Percentiles rank a stretch among this genome's conserved stretches.
Conservation (phyloP, 2,329 filamentous ascomycete species). For the Tolypocladium cylindrosporum region DNA sequence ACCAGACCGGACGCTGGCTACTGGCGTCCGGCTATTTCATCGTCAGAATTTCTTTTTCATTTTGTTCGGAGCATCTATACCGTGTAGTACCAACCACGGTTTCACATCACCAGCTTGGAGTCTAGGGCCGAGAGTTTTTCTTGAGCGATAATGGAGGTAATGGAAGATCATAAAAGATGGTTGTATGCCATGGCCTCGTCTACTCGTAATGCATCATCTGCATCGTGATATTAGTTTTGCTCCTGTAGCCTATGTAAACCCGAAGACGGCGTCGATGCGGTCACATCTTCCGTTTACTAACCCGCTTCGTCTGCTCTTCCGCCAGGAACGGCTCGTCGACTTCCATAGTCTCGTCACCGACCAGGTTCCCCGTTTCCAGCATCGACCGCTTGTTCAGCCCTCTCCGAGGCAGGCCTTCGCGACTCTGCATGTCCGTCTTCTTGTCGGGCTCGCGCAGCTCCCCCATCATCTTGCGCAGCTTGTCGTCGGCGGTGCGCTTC, state of each 20-base stretch:
- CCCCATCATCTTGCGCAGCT: conserved; percentile 38
- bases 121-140: background rate
- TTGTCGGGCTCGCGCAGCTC: conserved; percentile 33
- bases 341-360: conserved; percentile 43
- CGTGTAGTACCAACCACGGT: background rate
- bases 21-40: conserved; percentile 1
- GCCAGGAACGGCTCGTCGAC: conserved; percentile 40
- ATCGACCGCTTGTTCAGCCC: conserved; percentile 23
- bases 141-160: background rate
- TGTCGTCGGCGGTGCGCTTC: conserved; percentile 34
- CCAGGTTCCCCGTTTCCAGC: conserved; percentile 31
- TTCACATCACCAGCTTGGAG: background rate
- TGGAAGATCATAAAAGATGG: conserved; percentile 1
- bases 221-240: conserved; percentile 14
- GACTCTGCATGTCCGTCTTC: conserved; percentile 13
- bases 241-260: background rate
- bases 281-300: conserved; percentile 45
- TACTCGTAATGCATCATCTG: conserved; percentile 13
- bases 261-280: background rate
- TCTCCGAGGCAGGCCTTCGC: conserved; percentile 16
- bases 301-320: conserved; percentile 39
- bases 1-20: background rate
- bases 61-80: background rate
- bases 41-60: background rate
- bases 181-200: conserved; percentile 14